Conservation (phyloP, 768 basidiomycete species). For the Macrolepiota dolichaula region DNA sequence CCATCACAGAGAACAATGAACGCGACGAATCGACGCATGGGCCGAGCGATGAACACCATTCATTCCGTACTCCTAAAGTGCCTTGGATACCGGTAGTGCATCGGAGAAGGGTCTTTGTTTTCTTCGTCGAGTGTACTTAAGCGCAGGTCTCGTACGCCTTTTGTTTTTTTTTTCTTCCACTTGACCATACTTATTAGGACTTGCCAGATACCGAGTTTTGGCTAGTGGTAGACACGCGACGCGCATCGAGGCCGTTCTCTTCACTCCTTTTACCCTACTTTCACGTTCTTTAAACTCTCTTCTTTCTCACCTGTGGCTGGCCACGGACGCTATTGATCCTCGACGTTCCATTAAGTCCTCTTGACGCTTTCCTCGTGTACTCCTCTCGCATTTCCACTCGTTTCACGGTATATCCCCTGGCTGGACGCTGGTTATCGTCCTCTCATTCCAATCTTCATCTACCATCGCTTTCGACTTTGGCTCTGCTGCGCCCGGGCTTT, state of each 20-base stretch:
- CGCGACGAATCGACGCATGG: no score
- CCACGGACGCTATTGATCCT: neutral
- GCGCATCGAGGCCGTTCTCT: neutral
- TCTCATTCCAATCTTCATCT: neutral
- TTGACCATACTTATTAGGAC: neutral
- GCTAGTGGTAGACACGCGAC: neutral
- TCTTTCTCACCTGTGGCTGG: slow-evolving; percentile 2
- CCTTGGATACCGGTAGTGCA: neutral
- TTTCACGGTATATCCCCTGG: neutral
- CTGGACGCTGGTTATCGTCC: slow-evolving; percentile 2
- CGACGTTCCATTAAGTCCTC: neutral
- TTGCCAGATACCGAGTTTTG: neutral
- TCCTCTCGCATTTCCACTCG: neutral
- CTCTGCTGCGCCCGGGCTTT: neutral
- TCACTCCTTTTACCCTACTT: neutral
- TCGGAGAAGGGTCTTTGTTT: neutral
- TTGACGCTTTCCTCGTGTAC: slow-evolving; percentile 9
- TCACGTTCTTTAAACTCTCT: slow-evolving; percentile 1
- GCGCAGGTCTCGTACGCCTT: neutral
- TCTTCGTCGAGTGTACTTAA: neutral
- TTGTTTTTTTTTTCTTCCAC: neutral
- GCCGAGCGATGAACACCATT: neutral
- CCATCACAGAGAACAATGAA: no score
- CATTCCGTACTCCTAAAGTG: neutral
- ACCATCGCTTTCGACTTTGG: neutral